Evolutionary conservation across 129 eudicot genomes (phyloP).

Genomic region (Heracleum sosnowskyi): DNA sequence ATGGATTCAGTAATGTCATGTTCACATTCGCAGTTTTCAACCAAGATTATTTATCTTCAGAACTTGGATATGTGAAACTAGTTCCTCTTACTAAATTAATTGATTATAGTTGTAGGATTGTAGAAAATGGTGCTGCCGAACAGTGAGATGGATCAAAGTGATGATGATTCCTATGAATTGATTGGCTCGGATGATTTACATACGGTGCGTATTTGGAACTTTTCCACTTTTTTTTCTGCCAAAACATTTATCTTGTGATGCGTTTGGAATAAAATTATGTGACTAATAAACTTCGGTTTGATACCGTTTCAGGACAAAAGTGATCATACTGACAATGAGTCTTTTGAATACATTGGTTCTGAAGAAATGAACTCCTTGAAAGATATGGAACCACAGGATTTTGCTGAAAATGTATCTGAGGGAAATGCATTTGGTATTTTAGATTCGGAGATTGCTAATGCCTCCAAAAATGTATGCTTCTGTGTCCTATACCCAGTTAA

Average conservation of each 20-base stretch:
- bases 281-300: slow-evolving; percentile 9
- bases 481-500: not conserved
- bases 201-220: not conserved
- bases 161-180: slow-evolving; percentile 40
- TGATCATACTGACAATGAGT: slow-evolving; percentile 24
- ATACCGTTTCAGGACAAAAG: slow-evolving; percentile 8
- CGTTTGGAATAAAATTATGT: not conserved
- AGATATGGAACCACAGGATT: slow-evolving; percentile 14
- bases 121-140: slow-evolving; percentile 15
- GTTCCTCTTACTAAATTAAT: not conserved
- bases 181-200: slow-evolving; percentile 25
- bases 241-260: not conserved
- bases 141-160: slow-evolving; percentile 26
- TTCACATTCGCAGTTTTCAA: not conserved
- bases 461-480: not conserved
- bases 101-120: not conserved
- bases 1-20: not conserved
- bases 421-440: not conserved
- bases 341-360: slow-evolving; percentile 29
- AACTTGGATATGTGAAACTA: not conserved
- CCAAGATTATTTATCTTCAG: not conserved
- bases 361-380: slow-evolving; percentile 21
- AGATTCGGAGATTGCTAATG: slow-evolving; percentile 5
- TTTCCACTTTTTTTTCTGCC: not conserved
- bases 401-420: slow-evolving; percentile 3